phyloP scores from a whole-genome alignment of 2,329 filamentous ascomycete species.

The Elsinoe arachidis region DNA sequence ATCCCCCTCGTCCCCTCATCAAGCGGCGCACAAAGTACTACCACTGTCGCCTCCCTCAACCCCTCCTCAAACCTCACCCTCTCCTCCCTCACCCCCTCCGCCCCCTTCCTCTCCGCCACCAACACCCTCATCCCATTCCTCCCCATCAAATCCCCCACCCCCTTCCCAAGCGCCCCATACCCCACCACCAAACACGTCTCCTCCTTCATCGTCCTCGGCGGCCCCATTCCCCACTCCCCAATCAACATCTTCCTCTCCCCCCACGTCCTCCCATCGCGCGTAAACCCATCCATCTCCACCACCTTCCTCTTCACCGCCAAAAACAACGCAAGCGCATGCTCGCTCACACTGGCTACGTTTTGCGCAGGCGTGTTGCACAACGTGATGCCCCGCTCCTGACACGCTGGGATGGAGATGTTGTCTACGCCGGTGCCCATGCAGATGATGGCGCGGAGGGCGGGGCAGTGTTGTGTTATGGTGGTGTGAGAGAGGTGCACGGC shows the following conservation, averaged over 20 bases:
- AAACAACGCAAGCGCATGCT: conserved; percentile 45
- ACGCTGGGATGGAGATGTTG: conserved; percentile 38
- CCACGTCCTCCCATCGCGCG: conserved; percentile 34
- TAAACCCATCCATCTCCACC: conserved; percentile 30
- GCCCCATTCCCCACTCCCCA: conserved; percentile 24
- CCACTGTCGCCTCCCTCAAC: conserved; percentile 29
- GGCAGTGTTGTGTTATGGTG: conserved; percentile 30
- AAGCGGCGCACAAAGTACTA: conserved; percentile 27
- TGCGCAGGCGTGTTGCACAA: conserved; percentile 41
- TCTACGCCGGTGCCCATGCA: conserved; percentile 41
- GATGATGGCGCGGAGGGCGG: conserved; percentile 37
- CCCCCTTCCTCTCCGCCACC: conserved; percentile 39
- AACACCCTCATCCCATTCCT: conserved; percentile 43
- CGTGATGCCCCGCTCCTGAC: conserved; percentile 35
- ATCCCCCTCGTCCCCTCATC: conserved; percentile 21
- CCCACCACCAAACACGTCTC: conserved; percentile 44
- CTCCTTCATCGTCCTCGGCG: conserved; percentile 39
- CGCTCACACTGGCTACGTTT: conserved; percentile 37
- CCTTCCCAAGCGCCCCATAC: conserved; percentile 39
- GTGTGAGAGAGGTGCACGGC: conserved; percentile 34
- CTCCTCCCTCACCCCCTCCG: conserved; percentile 21
- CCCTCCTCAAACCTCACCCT: conserved; percentile 32
- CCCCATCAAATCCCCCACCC: conserved; percentile 37
- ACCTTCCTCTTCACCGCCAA: conserved; percentile 39
- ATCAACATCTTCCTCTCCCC: conserved; percentile 31